Conservation (phyloP, 108 stramenopile species). For the Licmophora abbreviata region DNA sequence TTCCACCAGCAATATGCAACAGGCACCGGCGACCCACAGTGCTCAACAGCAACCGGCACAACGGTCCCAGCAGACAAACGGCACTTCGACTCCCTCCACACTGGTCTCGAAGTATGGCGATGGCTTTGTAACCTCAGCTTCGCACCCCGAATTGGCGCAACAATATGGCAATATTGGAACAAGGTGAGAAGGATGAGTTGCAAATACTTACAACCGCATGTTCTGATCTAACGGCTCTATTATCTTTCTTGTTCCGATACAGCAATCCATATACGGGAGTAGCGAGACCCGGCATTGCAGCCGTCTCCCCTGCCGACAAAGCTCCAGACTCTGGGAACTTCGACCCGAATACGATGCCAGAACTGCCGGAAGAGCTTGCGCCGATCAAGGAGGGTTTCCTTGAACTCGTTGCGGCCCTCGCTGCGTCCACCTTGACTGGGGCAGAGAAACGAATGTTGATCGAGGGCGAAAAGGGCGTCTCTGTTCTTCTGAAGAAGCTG, state of each 20-base stretch:
- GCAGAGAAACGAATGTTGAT: conserved; percentile 67
- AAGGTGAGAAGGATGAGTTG: conserved; percentile 22
- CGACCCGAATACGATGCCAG: conserved; percentile 30
- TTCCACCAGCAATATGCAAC: conserved; percentile 22
- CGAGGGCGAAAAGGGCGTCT: conserved; percentile 74
- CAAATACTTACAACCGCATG: background rate
- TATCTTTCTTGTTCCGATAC: conserved; percentile 3
- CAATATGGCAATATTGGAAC: conserved; percentile 90
- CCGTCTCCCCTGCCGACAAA: conserved; percentile 21
- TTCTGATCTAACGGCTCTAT: background rate
- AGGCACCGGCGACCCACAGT: conserved; percentile 1
- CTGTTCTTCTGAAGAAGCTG: conserved; percentile 61
- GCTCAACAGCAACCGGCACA: background rate
- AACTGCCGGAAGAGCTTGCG: conserved; percentile 39
- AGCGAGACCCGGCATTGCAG: conserved; percentile 69
- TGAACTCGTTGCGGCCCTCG: conserved; percentile 34
- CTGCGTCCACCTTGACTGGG: conserved; percentile 17
- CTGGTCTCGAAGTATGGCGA: conserved; percentile 83
- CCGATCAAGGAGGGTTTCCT: conserved; percentile 55
- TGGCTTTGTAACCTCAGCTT: conserved; percentile 83
- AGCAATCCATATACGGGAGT: conserved; percentile 73
- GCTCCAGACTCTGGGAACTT: conserved; percentile 60
- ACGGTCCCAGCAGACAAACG: conserved; percentile 12
- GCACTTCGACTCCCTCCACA: conserved; percentile 22
- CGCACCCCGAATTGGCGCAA: conserved; percentile 72